A percentile compares a stretch with the other conserved stretches of the same genome.
Evolutionary conservation across 768 basidiomycete species (phyloP).

Genomic region (Butyriboletus loyo): DNA sequence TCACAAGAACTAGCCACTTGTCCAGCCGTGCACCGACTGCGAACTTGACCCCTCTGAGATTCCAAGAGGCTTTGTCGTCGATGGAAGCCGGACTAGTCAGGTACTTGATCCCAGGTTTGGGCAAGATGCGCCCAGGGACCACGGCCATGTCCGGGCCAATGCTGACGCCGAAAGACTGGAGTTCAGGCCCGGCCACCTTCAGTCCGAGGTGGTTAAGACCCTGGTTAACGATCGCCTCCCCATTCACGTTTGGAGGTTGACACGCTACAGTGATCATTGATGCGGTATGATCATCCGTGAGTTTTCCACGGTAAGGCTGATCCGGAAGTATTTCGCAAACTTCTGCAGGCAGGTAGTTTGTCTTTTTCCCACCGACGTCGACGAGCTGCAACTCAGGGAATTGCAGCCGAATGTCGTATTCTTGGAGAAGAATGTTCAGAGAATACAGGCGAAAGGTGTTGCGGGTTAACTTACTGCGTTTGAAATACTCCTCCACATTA

Average conservation of each 20-base stretch:
- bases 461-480: constrained; percentile 36
- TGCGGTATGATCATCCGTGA: constrained; percentile 52
- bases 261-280: constrained; percentile 50
- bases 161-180: constrained; percentile 43
- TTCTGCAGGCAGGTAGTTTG: constrained; percentile 45
- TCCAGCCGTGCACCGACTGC: constrained; percentile 50
- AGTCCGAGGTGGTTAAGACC: constrained; percentile 46
- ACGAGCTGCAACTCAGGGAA: constrained; percentile 44
- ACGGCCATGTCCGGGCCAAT: constrained; percentile 51
- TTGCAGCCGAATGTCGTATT: constrained; percentile 40
- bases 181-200: constrained; percentile 29
- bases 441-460: neutral
- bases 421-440: constrained; percentile 25
- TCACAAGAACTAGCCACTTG: constrained; percentile 68
- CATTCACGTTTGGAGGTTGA: constrained; percentile 49
- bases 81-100: constrained; percentile 29
- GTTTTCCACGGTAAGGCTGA: constrained; percentile 47
- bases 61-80: constrained; percentile 51
- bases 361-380: constrained; percentile 46
- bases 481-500: constrained; percentile 48
- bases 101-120: constrained; percentile 43
- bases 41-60: constrained; percentile 57
- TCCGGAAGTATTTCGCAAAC: constrained; percentile 46
- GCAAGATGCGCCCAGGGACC: constrained; percentile 52
- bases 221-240: constrained; percentile 39